Evolutionary conservation across 352 stramenopile genomes (phyloP), one percentile per base, ranked within the genome.

Genomic region (Nannochloropsis limnetica): DNA sequence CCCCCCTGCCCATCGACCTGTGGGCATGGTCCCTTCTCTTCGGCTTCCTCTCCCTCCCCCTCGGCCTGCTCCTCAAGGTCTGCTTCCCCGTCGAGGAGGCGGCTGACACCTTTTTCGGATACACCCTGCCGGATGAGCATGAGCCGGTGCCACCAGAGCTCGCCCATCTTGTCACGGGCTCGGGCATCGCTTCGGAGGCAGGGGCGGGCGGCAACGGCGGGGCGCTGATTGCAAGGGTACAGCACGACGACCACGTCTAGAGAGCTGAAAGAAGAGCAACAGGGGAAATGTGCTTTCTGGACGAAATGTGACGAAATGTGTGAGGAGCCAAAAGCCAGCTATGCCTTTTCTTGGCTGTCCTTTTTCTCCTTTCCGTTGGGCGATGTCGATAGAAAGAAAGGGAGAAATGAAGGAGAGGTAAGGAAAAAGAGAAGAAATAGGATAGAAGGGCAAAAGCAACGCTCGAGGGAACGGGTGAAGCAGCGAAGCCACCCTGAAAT

Each of bases 11-110:
- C 61, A 25, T 74, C 25, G 61, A 74, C n/a, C 61, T 74, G 61
- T 74, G 61, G 61, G 61, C 61, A 25, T 74, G 61, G 61, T 74
- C 61, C 61, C 25, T 74, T 22, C 61, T 74, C n/a, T 74, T 74
- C 61, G 61, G 61, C n/a, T 74, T 74, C 61, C 61, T 74, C 61
- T 74, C 61, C 9, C 61, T 74, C 20, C 61, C 61, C n/a, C n/a
- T 74, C 61, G n/a, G 61, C 25, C 61, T 74, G n/a, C 25, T 74
- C n/a, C 61, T 74, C n/a, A 74, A 74, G 11, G 25, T 74, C 22
- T 74, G 61, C 25, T 31, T 74, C 0, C 61, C 61, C 61, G n/a
- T 74, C 8, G 25, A 74, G 11, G 61, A 74, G 61, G n/a, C 61
- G n/a, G n/a, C 61, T 74, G 11, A 74, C 3, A 74, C 61, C 25